phyloP scores from a whole-genome alignment of 495 filamentous ascomycete genomes.

The Cladorrhinum samala region DNA sequence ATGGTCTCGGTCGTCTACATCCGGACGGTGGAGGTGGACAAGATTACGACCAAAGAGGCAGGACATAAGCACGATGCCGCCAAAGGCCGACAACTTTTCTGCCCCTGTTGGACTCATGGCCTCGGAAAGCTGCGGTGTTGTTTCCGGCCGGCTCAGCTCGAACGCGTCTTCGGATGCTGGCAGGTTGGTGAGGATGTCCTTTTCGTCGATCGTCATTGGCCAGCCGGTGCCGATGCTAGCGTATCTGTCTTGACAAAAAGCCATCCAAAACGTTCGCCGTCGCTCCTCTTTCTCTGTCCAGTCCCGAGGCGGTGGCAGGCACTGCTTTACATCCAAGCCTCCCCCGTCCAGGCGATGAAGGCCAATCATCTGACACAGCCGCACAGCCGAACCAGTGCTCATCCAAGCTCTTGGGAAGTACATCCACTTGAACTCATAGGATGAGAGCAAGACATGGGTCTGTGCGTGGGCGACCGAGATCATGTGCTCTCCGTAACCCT shows the following conservation, averaged over 20 bases:
- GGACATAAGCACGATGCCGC: slow-evolving; percentile 75
- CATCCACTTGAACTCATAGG: slow-evolving; percentile 96
- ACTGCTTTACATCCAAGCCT: slow-evolving; percentile 91
- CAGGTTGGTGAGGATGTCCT: slow-evolving; percentile 82
- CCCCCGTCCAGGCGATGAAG: slow-evolving; percentile 81
- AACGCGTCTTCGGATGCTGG: slow-evolving; percentile 85
- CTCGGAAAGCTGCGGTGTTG: slow-evolving; percentile 61
- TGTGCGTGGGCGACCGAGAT: slow-evolving; percentile 79
- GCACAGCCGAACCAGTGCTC: slow-evolving; percentile 70
- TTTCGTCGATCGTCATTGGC: slow-evolving; percentile 91
- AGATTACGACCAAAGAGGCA: slow-evolving; percentile 92
- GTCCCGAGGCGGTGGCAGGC: slow-evolving; percentile 74
- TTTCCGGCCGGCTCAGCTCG: slow-evolving; percentile 66
- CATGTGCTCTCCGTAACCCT: slow-evolving; percentile 81
- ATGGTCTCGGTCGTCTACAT: slow-evolving; percentile 71
- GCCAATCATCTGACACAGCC: slow-evolving; percentile 82
- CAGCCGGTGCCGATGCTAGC: slow-evolving; percentile 96
- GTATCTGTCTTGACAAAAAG: slow-evolving; percentile 83
- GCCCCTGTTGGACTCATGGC: slow-evolving; percentile 67
- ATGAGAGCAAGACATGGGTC: slow-evolving; percentile 69
- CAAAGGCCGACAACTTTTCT: slow-evolving; percentile 67
- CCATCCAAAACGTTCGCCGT: slow-evolving; percentile 89
- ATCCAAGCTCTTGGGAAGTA: slow-evolving; percentile 96
- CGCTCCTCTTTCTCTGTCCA: slow-evolving; percentile 93
- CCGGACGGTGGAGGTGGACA: slow-evolving; percentile 86